Percentiles rank a stretch among this genome's conserved stretches.
Conservation (phyloP, 2,329 filamentous ascomycete genomes). For the Scedosporium minutisporum region DNA sequence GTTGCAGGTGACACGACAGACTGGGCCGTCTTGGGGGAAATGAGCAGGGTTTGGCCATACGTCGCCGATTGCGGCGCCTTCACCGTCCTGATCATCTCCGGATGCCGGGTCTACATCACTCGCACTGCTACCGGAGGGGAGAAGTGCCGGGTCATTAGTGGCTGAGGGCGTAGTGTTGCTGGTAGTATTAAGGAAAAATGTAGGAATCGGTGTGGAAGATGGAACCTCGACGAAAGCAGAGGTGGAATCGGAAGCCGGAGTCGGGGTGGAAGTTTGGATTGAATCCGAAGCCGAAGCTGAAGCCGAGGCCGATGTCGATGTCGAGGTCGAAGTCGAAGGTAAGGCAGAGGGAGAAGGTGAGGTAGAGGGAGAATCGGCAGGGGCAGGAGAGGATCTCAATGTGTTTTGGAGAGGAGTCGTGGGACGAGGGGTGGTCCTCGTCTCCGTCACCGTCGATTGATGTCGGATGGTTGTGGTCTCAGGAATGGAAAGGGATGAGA, state of each 20-base stretch:
- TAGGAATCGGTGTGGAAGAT: neutral
- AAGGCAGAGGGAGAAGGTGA: neutral
- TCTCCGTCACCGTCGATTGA: neutral
- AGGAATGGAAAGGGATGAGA: neutral
- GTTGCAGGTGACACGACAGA: neutral
- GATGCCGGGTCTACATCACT: neutral
- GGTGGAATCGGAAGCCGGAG: neutral
- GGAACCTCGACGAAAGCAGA: neutral
- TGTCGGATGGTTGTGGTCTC: neutral
- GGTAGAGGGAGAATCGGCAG: neutral
- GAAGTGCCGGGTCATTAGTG: no score
- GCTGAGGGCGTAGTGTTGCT: no score
- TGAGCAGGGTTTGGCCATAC: neutral
- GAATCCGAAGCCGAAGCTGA: neutral
- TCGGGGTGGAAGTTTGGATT: neutral
- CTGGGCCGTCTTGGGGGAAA: neutral
- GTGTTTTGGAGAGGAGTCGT: neutral
- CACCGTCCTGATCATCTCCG: neutral
- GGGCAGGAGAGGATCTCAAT: neutral
- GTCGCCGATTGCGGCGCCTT: neutral
- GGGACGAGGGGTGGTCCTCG: neutral
- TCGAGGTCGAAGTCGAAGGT: no score
- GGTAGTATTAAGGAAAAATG: no score
- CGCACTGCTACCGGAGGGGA: no score
- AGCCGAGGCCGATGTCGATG: no score